Evolutionary conservation across 176 grass and related monocot genomes (phyloP), one percentile per base, ranked within the genome.

Genomic region (Rhipidocladum racemiflorum): DNA sequence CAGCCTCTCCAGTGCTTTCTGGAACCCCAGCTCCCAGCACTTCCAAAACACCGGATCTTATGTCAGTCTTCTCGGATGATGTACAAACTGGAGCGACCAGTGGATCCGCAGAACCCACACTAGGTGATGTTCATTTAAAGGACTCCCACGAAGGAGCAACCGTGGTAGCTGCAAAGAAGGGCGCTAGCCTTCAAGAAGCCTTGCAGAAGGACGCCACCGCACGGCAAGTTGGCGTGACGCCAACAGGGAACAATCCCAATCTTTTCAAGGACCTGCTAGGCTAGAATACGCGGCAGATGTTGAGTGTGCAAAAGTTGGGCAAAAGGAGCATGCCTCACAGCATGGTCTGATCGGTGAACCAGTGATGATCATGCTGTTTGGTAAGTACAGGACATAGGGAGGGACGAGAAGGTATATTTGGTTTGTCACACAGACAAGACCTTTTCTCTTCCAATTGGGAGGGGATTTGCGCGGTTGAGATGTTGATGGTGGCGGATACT

Each of bases 201-300:
- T 79, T 99, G 67, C 97, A 99, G 55, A 99, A 96, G 76, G 87
- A 96, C 25, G 91, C 91, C 8, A 72, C 87, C 4, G 93, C 97
- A 54, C 80, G 93, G 8, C 97, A 99, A 71, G 97, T 99, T 9
- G 97, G 97, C 0, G 87, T 99, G 59, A 96, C 97, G 0, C 97
- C 89, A 23, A 90, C 97, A 27, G 87, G 87, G 40, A 92, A 99
- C 73, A 99, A 99, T 75, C 93, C 93, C 48, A 99, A 92, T 84
- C 87, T 99, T 53, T 99, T 99, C 83, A 93, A 92, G 69, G 97
- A 99, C 64, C 59, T 99, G 45, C 53, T 99, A 65, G 93, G 97
- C 51, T 99, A 85, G 87, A 72, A 78, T 50, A 25, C 43, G 49
- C 17, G 12, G 1, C 23, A 34, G 20, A 67, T 68, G 40, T 46